Evolutionary conservation across 208 protist genomes (phyloP), one percentile per base, ranked within the genome.

Genomic region (Crithidia bombi): DNA sequence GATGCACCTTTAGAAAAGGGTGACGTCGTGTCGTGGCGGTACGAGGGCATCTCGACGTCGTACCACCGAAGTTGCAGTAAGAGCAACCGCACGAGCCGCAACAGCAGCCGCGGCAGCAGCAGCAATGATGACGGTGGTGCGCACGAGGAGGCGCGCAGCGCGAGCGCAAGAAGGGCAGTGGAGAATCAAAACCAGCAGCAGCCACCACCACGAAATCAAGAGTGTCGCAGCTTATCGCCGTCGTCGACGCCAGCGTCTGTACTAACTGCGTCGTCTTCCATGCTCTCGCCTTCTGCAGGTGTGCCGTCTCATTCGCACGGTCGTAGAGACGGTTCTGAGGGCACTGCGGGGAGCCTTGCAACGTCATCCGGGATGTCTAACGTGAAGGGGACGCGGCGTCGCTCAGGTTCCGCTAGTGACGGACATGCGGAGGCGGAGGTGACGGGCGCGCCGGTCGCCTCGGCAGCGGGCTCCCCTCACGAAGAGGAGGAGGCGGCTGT

Each of bases 401-500:
- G 5, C 15, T 47, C 4, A 19, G 14, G 14, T 43, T 43, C 43
- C 10, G 12, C 43, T 9, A 21, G 43, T 19, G 21, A 47, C 5
- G 43, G 4, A 5, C 43, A 6, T 19, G 43, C 21, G 43, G 43
- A 47, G 43, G 43, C 43, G 4, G 46, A 28, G 6, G 23, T 28
- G 23, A 51, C 46, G 23, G 21, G 14, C 21, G 46, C 14, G 21
- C 46, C 46, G 4, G 46, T 28, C 6, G 46, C 14, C 21, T 19
- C 43, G 21, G 43, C 43, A 47, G 54, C 35, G n/a, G 21, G n/a
- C n/a, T n/a, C n/a, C n/a, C n/a, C n/a, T n/a, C n/a, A n/a, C n/a
- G n/a, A n/a, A n/a, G n/a, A 6, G 23, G 57, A 41, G 19, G 44
- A 54, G 14, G 26, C 59, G 12, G 59, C 39, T 6, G 59, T 54